A percentile compares a stretch with the other conserved stretches of the same genome.
Evolutionary conservation across 2,329 filamentous ascomycete genomes (phyloP).

Genomic region (Parafenestella ontariensis): DNA sequence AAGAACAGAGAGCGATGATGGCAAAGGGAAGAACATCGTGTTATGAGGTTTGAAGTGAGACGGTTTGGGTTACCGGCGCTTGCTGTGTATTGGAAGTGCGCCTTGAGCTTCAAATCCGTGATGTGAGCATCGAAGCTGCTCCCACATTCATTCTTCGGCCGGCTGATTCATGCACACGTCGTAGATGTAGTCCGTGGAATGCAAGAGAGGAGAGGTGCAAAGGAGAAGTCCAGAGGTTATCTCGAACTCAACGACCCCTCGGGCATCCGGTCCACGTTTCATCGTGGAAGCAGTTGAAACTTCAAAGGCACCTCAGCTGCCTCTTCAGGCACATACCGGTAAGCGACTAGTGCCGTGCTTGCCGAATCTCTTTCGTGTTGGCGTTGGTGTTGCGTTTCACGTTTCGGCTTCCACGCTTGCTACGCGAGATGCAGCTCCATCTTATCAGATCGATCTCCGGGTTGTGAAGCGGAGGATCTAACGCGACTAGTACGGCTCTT

Average conservation of each 20-base stretch:
- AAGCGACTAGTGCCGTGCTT: conserved; percentile 20
- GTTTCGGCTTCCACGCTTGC: not conserved
- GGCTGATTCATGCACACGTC: not conserved
- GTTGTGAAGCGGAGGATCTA: conserved; percentile 23
- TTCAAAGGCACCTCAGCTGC: conserved; percentile 9
- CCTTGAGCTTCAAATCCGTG: not conserved
- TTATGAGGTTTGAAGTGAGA: not conserved
- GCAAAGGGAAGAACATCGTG: conserved; percentile 25
- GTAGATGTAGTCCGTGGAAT: not conserved
- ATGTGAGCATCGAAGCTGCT: not conserved
- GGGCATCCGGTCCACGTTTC: conserved; percentile 6
- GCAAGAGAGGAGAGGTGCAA: not conserved
- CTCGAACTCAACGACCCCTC: not conserved
- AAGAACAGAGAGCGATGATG: conserved; percentile 16
- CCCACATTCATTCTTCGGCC: not conserved
- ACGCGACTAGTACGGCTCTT: conserved; percentile 8
- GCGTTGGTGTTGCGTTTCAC: conserved; percentile 18
- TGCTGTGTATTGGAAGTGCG: too few relatives aligned
- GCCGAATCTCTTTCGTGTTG: conserved; percentile 12
- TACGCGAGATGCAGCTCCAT: conserved; percentile 21
- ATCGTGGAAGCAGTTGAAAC: conserved; percentile 29
- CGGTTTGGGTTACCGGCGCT: not conserved
- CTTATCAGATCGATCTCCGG: conserved; percentile 36
- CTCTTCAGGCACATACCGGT: conserved; percentile 18
- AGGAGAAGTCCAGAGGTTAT: not conserved